Percentiles rank a stretch among this genome's conserved stretches.
Conservation (phyloP, 2,329 filamentous ascomycete species). For the Penicillium crustosum region DNA sequence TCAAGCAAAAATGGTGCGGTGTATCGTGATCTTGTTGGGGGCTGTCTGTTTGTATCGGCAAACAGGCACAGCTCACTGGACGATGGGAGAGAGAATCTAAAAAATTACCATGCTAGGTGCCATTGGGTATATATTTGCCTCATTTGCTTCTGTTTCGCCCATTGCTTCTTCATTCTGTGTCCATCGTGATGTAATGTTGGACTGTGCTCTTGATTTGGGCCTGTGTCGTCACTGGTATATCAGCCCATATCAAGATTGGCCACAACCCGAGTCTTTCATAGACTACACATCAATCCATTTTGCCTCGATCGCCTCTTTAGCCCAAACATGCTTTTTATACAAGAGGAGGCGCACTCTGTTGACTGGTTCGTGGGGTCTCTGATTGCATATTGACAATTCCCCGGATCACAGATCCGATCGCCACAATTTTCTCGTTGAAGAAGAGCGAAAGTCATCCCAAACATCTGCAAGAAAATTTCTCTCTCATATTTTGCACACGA, state of each 20-base stretch:
- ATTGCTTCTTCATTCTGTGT: constrained; percentile 1
- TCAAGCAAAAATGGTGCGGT: background rate
- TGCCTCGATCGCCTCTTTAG: background rate
- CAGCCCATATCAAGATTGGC: background rate
- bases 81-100: background rate
- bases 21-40: background rate
- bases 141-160: background rate
- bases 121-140: background rate
- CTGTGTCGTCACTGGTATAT: constrained; percentile 12
- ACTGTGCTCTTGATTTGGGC: background rate
- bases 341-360: background rate
- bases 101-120: background rate
- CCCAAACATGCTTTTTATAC: background rate
- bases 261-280: background rate
- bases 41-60: background rate
- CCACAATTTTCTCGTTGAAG: constrained; percentile 20
- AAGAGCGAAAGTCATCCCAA: constrained; percentile 1
- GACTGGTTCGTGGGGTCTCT: background rate
- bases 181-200: constrained; percentile 22
- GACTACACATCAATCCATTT: background rate
- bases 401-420: constrained; percentile 16
- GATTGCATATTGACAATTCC: constrained; percentile 17
- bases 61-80: background rate
- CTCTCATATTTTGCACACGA: background rate
- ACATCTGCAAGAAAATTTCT: background rate